Base-by-base conservation (phyloP, 2,329 filamentous ascomycete genomes). In the Achaetomium macrosporum region DNA sequence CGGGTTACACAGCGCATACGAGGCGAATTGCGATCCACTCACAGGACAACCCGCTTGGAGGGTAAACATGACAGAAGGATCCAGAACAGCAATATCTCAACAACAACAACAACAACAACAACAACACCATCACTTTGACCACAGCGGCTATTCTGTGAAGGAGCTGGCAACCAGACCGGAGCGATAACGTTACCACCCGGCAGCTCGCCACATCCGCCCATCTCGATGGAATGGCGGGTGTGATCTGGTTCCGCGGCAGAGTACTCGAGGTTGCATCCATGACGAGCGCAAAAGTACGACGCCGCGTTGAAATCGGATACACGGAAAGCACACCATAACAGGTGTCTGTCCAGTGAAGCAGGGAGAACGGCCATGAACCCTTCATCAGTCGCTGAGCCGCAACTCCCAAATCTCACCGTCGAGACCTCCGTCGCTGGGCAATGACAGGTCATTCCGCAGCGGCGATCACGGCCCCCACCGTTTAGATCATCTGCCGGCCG, bases 161-260 rank as follows among this genome's bases (percentile, higher is more conserved):
- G 33, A 16, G 13, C 30, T 15, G 16, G 15, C 33, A 16, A 12
- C 16, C 43, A 40, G 5, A 43, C 25, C 16, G 25, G 46, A 42
- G 33, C 13, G 9, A 16, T n/a, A 16, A n/a, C 11, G 25, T 25
- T 25, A 25, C 25, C 25, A 43, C 30, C 30, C 39, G 35, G n/a
- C 29, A 50, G 2, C 31, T 46, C 15, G 47, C 53, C 47, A 29
- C 52, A 47, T 46, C 48, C 16, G 43, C 8, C 47, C 53, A 33
- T 44, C 40, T 20, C 19, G 19, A 20, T 2, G 13, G 19, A 2
- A 36, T 16, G 30, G 29, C 42, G 45, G 45, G 51, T 41, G 41
- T 53, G 51, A 49, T 49, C 10, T 42, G 7, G 30, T 30, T 25
- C 46, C 50, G 45, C 44, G 20, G n/a, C 19, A 46, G 36, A 35